Percentiles rank a stretch among this genome's conserved stretches.
Conservation (phyloP, 805 yeast species). For the Nakazawaea wickerhamii region DNA sequence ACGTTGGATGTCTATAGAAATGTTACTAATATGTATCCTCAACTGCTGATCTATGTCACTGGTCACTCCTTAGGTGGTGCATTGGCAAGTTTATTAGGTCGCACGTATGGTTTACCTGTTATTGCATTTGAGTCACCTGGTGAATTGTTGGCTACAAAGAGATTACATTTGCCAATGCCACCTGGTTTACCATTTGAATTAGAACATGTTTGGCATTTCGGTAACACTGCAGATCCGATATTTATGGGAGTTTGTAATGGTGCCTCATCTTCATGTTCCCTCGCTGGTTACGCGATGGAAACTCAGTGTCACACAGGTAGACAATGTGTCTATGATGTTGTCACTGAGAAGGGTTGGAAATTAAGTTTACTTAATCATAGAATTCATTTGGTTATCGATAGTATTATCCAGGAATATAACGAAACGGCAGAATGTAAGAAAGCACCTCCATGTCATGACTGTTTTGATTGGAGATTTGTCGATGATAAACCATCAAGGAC, state of each 20-base stretch:
- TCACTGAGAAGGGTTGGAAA: constrained; percentile 85
- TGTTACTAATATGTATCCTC: constrained; percentile 62
- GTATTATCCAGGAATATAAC: constrained; percentile 66
- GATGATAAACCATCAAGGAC: constrained; percentile 23
- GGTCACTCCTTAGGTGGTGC: constrained; percentile 97
- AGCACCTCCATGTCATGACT: constrained; percentile 84
- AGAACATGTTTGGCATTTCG: constrained; percentile 92
- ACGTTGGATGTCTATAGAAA: constrained; percentile 70
- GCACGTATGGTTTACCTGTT: constrained; percentile 86
- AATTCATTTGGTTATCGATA: constrained; percentile 85
- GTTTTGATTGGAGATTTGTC: constrained; percentile 82
- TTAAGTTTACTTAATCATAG: constrained; percentile 85
- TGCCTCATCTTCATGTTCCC: constrained; percentile 79
- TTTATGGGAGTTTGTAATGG: constrained; percentile 97
- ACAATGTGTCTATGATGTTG: constrained; percentile 85
- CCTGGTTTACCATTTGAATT: constrained; percentile 77
- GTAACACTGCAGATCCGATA: constrained; percentile 96
- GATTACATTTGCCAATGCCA: constrained; percentile 88
- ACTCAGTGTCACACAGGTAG: constrained; percentile 90
- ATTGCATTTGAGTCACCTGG: constrained; percentile 94
- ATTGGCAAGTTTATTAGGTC: constrained; percentile 69
- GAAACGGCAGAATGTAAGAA: constrained; percentile 67
- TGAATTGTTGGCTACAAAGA: constrained; percentile 72
- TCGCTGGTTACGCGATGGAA: constrained; percentile 97
- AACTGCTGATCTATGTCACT: constrained; percentile 72